Base-by-base conservation (phyloP, 2,329 filamentous ascomycete genomes). In the Metarhizium album region DNA sequence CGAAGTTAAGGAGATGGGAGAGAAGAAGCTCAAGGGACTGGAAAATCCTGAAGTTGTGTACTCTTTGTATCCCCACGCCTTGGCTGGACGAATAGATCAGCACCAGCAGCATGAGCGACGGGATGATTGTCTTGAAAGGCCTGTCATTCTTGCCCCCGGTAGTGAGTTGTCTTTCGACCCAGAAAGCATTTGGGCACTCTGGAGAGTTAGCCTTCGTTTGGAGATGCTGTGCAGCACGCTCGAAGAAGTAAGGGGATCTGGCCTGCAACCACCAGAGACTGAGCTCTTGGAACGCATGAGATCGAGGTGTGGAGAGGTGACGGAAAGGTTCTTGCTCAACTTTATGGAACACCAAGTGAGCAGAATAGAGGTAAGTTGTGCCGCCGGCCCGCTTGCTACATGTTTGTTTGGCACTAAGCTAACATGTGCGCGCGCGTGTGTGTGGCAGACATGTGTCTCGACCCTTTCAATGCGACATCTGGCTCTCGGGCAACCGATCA, bases 1-100 rank as follows among this genome's bases (percentile, higher is more conserved):
- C 62, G 89, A 95, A 64, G 90, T 97, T 63, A 96, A 96, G 68
- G 90, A 96, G 61, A 85, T 95, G 65, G 93, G 93, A 46, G 90
- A 97, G 68, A 85, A 86, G 58, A 96, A 95, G 63, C 76, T 98
- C 51, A 98, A 98, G 70, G 93, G 93, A 29, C 82, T 98, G 13
- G 93, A 98, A 68, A 98, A 98, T 63, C 91, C 93, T 0, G 93
- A 98, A 66, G 85, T 90, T 54, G 85, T 98, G 58, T 97, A 95
- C 69, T 83, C 95, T 52, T 86, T 98, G 65, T 98, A 96, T 65
- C 91, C 93, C 2, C 90, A 95, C 65, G 81, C 86, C 1, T 79
- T 98, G 31, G 82, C 87, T 13, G 89, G 88, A 38, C 85, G 93
- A 54, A 83, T 90, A 53, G 79, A 85, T 14, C 78, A 84, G 37